Evolutionary conservation across 208 protist species (phyloP).

Genomic region (Crithidia bombi): DNA sequence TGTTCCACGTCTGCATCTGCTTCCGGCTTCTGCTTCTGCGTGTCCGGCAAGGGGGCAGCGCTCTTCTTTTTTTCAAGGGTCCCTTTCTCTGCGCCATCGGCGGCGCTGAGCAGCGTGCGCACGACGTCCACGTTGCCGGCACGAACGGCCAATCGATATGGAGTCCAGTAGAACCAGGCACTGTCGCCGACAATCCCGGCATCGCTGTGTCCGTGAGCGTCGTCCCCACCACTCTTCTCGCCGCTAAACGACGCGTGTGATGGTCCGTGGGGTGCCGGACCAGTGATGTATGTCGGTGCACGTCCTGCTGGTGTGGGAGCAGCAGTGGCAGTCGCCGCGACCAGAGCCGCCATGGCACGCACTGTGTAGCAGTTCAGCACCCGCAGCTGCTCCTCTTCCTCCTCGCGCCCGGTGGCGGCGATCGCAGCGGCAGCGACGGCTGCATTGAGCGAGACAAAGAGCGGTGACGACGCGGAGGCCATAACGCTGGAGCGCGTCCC

Average conservation of each 20-base stretch:
- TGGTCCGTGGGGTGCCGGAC: not conserved
- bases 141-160: conserved; percentile 61
- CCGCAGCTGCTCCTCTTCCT: conserved; percentile 9
- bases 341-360: conserved; percentile 10
- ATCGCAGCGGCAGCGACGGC: conserved; percentile 11
- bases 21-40: not conserved
- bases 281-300: not conserved
- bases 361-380: conserved; percentile 16
- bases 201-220: not conserved
- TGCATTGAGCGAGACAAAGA: conserved; percentile 7
- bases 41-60: not conserved
- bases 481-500: conserved; percentile 3
- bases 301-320: not conserved
- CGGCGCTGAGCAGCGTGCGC: conserved; percentile 19
- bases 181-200: not conserved
- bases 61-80: not conserved
- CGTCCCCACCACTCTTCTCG: not conserved
- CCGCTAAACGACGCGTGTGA: not conserved
- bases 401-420: conserved; percentile 5
- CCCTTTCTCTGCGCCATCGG: not conserved
- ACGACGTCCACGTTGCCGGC: conserved; percentile 28
- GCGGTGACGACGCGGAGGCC: conserved; percentile 12
- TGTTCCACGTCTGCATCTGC: not conserved
- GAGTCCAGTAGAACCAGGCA: conserved; percentile 47
- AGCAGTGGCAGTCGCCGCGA: not conserved